phyloP scores from a whole-genome alignment of 805 yeast genomes.

The Candida suzukii region DNA sequence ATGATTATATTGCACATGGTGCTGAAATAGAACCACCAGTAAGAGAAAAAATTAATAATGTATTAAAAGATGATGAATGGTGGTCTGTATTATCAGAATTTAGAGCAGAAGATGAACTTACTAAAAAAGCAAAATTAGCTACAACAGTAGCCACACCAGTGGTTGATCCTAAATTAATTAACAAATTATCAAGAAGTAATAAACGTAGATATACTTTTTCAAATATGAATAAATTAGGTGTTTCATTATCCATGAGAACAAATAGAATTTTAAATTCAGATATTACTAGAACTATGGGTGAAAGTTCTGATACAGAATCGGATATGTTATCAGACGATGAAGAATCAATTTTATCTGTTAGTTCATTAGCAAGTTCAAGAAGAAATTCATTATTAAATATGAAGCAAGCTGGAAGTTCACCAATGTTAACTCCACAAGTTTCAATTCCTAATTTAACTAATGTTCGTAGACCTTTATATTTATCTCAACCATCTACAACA shows the following conservation, averaged over 20 bases:
- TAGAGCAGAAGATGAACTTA: constrained; percentile 33
- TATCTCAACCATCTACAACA: constrained; percentile 12
- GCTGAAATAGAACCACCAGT: constrained; percentile 23
- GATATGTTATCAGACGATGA: constrained; percentile 15
- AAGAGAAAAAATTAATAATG: constrained; percentile 39
- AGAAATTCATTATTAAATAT: neutral
- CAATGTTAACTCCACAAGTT: neutral
- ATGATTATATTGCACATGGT: constrained; percentile 76
- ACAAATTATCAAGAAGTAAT: constrained; percentile 21
- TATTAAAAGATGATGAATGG: constrained; percentile 69
- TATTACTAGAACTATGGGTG: constrained; percentile 16
- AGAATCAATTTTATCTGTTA: constrained; percentile 15
- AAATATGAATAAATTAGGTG: constrained; percentile 67
- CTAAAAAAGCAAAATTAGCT: constrained; percentile 1
- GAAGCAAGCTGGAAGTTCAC: neutral
- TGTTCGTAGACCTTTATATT: constrained; percentile 15
- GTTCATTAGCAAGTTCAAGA: constrained; percentile 4
- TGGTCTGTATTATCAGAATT: constrained; percentile 67
- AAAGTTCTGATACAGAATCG: constrained; percentile 19
- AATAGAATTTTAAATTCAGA: constrained; percentile 35
- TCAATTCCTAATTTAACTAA: constrained; percentile 4
- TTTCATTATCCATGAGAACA: constrained; percentile 72
- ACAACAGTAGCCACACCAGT: constrained; percentile 3
- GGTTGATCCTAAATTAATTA: constrained; percentile 17
- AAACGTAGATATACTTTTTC: constrained; percentile 48